Percentiles rank a stretch among this genome's conserved stretches.
These are phyloP conservation scores for Lyophyllum semitale DNA, from an alignment of 768 basidiomycete species.

Conservation along the genomic window DNA sequence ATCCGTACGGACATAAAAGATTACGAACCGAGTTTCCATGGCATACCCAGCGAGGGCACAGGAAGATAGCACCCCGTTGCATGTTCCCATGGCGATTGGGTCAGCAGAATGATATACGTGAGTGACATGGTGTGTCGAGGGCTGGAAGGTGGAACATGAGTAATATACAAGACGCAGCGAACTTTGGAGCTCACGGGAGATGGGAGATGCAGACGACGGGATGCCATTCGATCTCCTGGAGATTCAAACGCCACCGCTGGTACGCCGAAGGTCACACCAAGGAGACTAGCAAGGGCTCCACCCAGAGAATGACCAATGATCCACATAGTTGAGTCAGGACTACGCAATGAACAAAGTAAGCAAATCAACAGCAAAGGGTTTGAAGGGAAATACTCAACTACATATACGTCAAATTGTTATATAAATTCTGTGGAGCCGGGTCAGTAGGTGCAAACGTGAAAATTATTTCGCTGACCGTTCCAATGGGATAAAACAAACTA, in stretches of 20 bases:
- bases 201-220: constrained; percentile 81
- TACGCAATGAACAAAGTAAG: constrained; percentile 12
- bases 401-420: constrained; percentile 91
- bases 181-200: constrained; percentile 57
- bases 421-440: constrained; percentile 67
- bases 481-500: constrained; percentile 87
- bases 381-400: constrained; percentile 46
- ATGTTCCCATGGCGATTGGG: constrained; percentile 89
- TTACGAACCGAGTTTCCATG: constrained; percentile 68
- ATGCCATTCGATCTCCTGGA: constrained; percentile 84
- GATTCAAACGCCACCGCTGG: constrained; percentile 90
- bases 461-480: constrained; percentile 59
- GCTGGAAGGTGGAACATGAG: constrained; percentile 37
- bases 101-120: constrained; percentile 96
- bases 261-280: constrained; percentile 86
- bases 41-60: constrained; percentile 92
- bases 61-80: constrained; percentile 77
- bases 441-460: constrained; percentile 3
- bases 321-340: constrained; percentile 88
- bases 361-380: neutral
- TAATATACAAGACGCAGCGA: neutral
- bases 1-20: neutral
- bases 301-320: constrained; percentile 76
- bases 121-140: constrained; percentile 76
- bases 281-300: constrained; percentile 74